phyloP scores from a whole-genome alignment of 140 eudicot species.

The Flaveria floridana region DNA sequence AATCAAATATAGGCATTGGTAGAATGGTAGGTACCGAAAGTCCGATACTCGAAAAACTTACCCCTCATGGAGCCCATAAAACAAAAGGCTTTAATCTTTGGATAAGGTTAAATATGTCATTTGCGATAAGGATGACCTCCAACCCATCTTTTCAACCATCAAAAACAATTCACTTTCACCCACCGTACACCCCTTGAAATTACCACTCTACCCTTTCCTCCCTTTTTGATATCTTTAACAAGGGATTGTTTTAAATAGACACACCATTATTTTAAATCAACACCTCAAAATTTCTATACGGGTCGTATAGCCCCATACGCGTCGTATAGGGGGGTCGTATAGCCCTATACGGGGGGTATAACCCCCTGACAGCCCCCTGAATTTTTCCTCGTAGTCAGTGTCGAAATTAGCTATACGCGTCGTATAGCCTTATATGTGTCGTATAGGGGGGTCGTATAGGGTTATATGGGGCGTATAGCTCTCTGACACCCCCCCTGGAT shows the following conservation, averaged over 20 bases:
- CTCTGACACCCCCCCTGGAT: too few relatives aligned
- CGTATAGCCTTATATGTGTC: too few relatives aligned
- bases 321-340: too few relatives aligned
- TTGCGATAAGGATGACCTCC: slow-evolving; percentile 33
- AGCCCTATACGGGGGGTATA: background rate
- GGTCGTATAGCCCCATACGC: too few relatives aligned
- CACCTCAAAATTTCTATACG: too few relatives aligned
- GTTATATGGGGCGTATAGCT: too few relatives aligned
- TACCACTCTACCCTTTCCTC: background rate
- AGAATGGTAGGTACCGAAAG: too few relatives aligned
- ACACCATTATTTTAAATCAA: too few relatives aligned
- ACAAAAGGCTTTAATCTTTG: slow-evolving; percentile 7
- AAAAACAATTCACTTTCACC: background rate
- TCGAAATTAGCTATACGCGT: too few relatives aligned
- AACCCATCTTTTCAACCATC: background rate
- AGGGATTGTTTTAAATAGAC: background rate
- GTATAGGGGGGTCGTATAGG: too few relatives aligned
- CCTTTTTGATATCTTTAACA: background rate
- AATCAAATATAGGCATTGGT: background rate
- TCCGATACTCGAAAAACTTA: slow-evolving; percentile 18
- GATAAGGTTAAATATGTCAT: slow-evolving; percentile 30
- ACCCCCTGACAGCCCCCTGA: too few relatives aligned
- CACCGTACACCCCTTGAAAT: background rate
- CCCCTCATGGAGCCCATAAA: slow-evolving; percentile 13
- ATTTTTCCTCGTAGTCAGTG: too few relatives aligned